A percentile compares a stretch with the other conserved stretches of the same genome.
These are phyloP conservation scores for Gloeopeniophorella convolvens DNA, from an alignment of 768 basidiomycete species.

Conservation along the genomic window DNA sequence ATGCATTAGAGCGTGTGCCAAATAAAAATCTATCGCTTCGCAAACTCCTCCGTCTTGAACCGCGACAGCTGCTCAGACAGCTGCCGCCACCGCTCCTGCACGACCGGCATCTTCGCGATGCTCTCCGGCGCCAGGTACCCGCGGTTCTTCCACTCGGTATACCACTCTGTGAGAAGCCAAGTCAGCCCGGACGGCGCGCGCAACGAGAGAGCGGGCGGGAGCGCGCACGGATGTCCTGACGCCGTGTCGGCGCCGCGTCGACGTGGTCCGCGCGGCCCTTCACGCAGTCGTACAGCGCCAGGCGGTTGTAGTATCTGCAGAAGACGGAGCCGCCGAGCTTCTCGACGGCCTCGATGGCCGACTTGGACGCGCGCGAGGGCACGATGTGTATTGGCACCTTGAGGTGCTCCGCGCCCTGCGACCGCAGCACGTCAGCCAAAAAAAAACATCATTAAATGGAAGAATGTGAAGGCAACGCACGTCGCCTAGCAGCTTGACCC, in stretches of 20 bases:
- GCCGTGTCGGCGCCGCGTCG: constrained; percentile 77
- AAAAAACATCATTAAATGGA: background rate
- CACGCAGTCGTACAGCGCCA: constrained; percentile 75
- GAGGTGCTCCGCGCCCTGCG: constrained; percentile 60
- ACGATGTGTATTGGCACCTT: constrained; percentile 70
- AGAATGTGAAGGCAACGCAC: constrained; percentile 36
- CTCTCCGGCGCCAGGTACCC: constrained; percentile 66
- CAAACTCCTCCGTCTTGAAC: constrained; percentile 39
- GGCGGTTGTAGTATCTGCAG: constrained; percentile 86
- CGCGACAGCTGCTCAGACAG: constrained; percentile 55
- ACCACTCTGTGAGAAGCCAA: constrained; percentile 55
- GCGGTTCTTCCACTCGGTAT: constrained; percentile 63
- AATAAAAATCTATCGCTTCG: constrained; percentile 24
- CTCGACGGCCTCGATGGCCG: constrained; percentile 83
- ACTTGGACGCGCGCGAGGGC: constrained; percentile 79
- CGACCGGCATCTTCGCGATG: constrained; percentile 51
- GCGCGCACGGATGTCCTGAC: constrained; percentile 75
- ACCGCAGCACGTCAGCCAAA: background rate
- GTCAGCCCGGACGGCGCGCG: background rate
- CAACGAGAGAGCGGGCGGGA: background rate
- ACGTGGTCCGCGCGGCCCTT: constrained; percentile 64
- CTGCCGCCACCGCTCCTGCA: constrained; percentile 63
- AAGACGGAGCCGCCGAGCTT: constrained; percentile 73
- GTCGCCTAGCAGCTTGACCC: constrained; percentile 85
- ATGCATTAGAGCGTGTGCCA: no score